Base-by-base conservation (phyloP, 441 rosid species). In the Euphorbia schlechtendalii region DNA sequence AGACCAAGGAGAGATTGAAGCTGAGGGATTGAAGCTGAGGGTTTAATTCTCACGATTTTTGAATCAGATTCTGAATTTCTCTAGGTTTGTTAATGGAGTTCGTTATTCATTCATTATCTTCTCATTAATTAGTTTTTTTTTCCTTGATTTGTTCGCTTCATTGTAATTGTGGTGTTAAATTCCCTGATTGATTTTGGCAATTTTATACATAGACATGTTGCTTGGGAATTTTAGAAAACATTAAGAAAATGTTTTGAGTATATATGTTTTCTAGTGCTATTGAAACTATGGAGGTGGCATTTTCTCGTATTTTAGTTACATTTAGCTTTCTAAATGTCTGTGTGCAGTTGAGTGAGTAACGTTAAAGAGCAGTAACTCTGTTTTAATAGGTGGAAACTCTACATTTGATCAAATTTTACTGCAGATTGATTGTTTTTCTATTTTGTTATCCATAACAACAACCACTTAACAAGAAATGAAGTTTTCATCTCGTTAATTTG, bases 71-170 rank as follows among this genome's bases (percentile, higher is more conserved):
- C 53, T 0, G 13, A 56, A 25, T 14, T 28, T 32, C 61, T 22
- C 11, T 57, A 20, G 58, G 69, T 56, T 41, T 41, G 43, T 18
- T 38, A 56, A 25, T 40, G 51, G 36, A 65, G 10, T 51, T 13
- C 17, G 7, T 32, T 48, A 7, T 18, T 49, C 43, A 14, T 40
- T 40, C 34, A 6, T 32, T 32, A 21, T 59, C 8, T 38, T 38
- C 41, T 27, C 5, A 10, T 18, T 3, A 62, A 28, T 62, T 25
- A 48, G 27, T 24, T 28, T 25, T 5, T 14, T 43, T 43, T 12
- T 4, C 11, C 32, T 12, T 14, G 45, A n/a, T 32, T 49, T 17
- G 18, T 49, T 63, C 14, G 18, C 10, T n/a, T 28, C 20, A 11
- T 15, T 48, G 2, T 0, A 38, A 62, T 5, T 38, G 30, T 20